Evolutionary conservation across 2,329 filamentous ascomycete genomes (phyloP), one percentile per base, ranked within the genome.

Genomic region (Leptodontidium sp.): DNA sequence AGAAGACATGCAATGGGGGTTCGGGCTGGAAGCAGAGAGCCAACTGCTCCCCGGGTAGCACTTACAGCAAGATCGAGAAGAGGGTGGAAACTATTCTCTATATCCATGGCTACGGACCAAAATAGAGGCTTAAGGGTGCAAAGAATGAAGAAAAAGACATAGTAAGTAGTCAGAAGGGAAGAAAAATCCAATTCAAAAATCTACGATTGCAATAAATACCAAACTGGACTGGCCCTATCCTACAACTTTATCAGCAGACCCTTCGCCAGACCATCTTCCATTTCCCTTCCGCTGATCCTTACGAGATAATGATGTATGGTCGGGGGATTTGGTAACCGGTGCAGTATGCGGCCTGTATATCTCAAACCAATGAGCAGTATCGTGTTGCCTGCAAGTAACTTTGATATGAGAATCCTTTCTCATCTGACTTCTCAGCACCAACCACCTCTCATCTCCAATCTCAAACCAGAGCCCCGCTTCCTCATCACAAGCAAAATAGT

Each of bases 391-490:
- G 17, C 32, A 58, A 7, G 35, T n/a, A 38, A n/a, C 40, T 15
- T 40, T 35, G n/a, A 57, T 4, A 17, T 17, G 12, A 1, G 52
- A 57, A 57, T 57, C 26, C 4, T 17, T 2, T 11, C 11, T 35
- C 52, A 38, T 57, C 29, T 24, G 14, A 21, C 52, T 35, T 17
- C 52, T 57, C 15, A 57, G 17, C 6, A 6, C 26, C 52, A 57
- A 32, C 52, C 52, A 57, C 52, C 52, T 35, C 35, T 58, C 29
- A 17, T 29, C 35, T 14, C 53, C 52, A 35, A 57, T n/a, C 7
- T 57, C 52, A 9, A 32, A 57, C 52, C 52, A 57, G 4, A 38
- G 3, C 7, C 52, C 29, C n/a, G 14, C 29, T 8, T 35, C 29
- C 29, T 35, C 6, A 38, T 57, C 52, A 1, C 35, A 9, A 2